phyloP scores from a whole-genome alignment of 2,329 filamentous ascomycete species.

The Penicillium expansum region DNA sequence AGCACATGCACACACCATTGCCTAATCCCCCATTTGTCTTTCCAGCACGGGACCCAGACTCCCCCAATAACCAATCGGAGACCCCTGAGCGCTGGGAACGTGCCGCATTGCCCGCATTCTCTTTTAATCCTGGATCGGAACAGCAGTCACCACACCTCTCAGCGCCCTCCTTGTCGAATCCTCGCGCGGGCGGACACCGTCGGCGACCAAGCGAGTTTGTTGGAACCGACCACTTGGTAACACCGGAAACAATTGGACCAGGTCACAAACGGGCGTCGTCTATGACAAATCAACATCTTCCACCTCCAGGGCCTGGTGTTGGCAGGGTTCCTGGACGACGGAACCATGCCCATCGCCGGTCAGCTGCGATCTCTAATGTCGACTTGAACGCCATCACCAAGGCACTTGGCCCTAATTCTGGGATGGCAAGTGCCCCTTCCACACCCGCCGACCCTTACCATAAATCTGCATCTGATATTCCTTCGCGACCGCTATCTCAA shows the following conservation, averaged over 20 bases:
- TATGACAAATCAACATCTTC: conserved; percentile 26
- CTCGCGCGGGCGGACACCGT: conserved; percentile 62
- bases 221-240: conserved; percentile 57
- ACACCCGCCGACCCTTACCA: conserved; percentile 46
- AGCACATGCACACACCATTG: conserved; percentile 32
- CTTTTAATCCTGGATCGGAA: conserved; percentile 36
- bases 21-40: conserved; percentile 67
- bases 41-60: conserved; percentile 50
- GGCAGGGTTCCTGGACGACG: conserved; percentile 55
- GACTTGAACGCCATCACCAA: conserved; percentile 63
- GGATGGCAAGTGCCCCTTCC: conserved; percentile 60
- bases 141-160: conserved; percentile 46
- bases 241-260: conserved; percentile 63
- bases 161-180: conserved; percentile 50
- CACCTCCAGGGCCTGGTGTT: conserved; percentile 37
- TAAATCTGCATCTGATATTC: conserved; percentile 30
- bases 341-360: conserved; percentile 77
- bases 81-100: conserved; percentile 46
- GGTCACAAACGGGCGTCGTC: conserved; percentile 24
- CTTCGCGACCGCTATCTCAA: conserved; percentile 34
- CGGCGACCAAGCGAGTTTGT: conserved; percentile 85
- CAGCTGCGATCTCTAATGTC: conserved; percentile 76
- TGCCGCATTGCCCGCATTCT: conserved; percentile 38
- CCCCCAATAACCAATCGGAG: conserved; percentile 34
- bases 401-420: conserved; percentile 39